A percentile compares a stretch with the other conserved stretches of the same genome.
These are phyloP conservation scores for Immersiporthe knoxdaviesiana DNA, from an alignment of 2,329 filamentous ascomycete species.

Conservation along the genomic window DNA sequence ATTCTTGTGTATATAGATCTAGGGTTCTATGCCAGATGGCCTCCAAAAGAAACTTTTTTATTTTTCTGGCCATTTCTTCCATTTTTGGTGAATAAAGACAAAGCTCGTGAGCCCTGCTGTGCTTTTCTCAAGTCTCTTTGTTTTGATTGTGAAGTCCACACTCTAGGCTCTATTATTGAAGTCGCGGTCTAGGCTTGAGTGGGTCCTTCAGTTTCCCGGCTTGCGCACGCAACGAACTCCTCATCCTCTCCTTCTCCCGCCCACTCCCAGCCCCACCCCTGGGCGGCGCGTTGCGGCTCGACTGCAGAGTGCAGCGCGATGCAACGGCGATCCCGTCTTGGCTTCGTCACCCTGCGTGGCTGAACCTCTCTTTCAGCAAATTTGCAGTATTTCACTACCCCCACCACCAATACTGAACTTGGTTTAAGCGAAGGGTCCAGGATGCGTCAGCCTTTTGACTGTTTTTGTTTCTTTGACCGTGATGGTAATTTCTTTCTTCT, in stretches of 20 bases:
- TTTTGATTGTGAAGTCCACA: neutral
- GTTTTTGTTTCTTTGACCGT: neutral
- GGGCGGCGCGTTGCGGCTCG: neutral
- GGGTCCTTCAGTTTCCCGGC: neutral
- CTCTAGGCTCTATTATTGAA: no score
- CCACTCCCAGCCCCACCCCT: no score
- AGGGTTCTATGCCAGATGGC: conserved; percentile 2
- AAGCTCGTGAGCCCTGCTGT: neutral
- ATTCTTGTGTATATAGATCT: conserved; percentile 23
- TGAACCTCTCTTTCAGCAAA: neutral
- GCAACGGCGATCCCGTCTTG: conserved; percentile 7
- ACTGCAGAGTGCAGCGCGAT: neutral
- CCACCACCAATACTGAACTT: neutral
- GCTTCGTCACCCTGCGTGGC: neutral
- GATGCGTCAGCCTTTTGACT: neutral
- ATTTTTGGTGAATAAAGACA: neutral
- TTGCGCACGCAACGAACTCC: neutral
- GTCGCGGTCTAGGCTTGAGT: neutral
- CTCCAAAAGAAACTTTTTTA: neutral
- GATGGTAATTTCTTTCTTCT: no score
- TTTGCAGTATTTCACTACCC: no score
- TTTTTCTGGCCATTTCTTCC: neutral
- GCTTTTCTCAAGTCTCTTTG: neutral
- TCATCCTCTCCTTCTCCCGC: no score
- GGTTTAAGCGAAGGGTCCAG: neutral